Evolutionary conservation across 306 rosid genomes (phyloP), one percentile per base, ranked within the genome.

Genomic region (Ammopiptanthus mongolicus): DNA sequence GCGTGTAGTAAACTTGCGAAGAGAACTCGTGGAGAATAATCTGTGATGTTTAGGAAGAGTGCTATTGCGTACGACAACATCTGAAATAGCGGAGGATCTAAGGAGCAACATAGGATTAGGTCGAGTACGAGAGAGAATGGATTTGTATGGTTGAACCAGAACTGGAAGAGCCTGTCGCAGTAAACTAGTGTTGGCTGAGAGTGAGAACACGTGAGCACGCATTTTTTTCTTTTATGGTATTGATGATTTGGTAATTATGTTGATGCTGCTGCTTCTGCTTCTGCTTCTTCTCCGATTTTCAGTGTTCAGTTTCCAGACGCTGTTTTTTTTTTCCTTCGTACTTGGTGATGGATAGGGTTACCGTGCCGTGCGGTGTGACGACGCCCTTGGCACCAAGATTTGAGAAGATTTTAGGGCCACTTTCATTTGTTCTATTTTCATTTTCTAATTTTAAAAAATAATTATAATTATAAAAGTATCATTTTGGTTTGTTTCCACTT

Each of bases 1-100:
- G 63, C 87, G 86, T 29, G 87, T 69, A 64, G 23, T 60, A 55
- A 85, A 75, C 5, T 80, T 78, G 73, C 91, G 86, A 31, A 33
- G 33, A 47, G 84, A 55, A 57, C 7, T 52, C 2, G 41, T 1
- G 59, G 73, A 1, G 47, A 70, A 78, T 56, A 70, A 18, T 0
- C 18, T 23, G 17, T 2, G 9, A 48, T 17, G 39, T 53, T 17
- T 13, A 6, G 77, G 59, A 31, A 60, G 31, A 10, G 8, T 28
- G 14, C 4, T 14, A 57, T 5, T 10, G 68, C 55, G 72, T 5
- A 19, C 3, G 19, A 62, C 69, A 48, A 78, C 4, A 22, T 12
- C 83, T 5, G 84, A 63, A 73, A 5, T 12, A 28, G 65, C 11
- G 8, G 41, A 0, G 28, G 81, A 74, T 15, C 56, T 23, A 31